Percentiles rank a stretch among this genome's conserved stretches.
These are phyloP conservation scores for Kurtzmaniella fragi DNA, from an alignment of 805 yeast species.

Conservation along the genomic window DNA sequence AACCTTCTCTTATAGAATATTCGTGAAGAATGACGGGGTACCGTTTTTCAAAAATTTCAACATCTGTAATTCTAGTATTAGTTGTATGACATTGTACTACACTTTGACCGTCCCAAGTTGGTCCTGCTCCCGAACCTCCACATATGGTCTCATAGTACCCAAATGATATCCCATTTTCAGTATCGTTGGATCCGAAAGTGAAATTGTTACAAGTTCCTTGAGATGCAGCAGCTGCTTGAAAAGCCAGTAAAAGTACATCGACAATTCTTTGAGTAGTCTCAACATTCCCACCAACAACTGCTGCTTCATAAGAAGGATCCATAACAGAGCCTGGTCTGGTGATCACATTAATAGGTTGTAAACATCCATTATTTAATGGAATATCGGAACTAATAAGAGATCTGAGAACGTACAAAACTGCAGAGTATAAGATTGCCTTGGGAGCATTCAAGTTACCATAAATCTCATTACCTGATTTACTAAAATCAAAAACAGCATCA, in stretches of 20 bases:
- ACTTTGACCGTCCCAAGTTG: slow-evolving; percentile 77
- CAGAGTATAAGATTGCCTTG: slow-evolving; percentile 81
- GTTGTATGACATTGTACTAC: slow-evolving; percentile 96
- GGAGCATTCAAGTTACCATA: slow-evolving; percentile 94
- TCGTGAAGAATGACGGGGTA: slow-evolving; percentile 78
- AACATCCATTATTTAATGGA: slow-evolving; percentile 91
- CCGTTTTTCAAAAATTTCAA: slow-evolving; percentile 82
- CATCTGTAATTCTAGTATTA: slow-evolving; percentile 87
- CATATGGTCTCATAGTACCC: slow-evolving; percentile 94
- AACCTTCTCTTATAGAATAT: slow-evolving; percentile 61
- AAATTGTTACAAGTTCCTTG: slow-evolving; percentile 95
- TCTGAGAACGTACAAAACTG: slow-evolving; percentile 81
- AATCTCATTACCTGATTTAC: slow-evolving; percentile 81
- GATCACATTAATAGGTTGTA: slow-evolving; percentile 66
- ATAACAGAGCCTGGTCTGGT: slow-evolving; percentile 39
- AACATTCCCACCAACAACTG: slow-evolving; percentile 89
- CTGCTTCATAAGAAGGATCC: slow-evolving; percentile 78
- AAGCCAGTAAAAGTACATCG: slow-evolving; percentile 82
- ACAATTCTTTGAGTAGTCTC: slow-evolving; percentile 92
- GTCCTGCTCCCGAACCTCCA: slow-evolving; percentile 93
- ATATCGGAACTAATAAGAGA: slow-evolving; percentile 82
- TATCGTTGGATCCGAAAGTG: slow-evolving; percentile 81
- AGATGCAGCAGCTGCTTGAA: slow-evolving; percentile 87
- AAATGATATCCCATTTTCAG: slow-evolving; percentile 52
- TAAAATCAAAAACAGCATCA: slow-evolving; percentile 73